Base-by-base conservation (phyloP, 805 yeast species). In the Metschnikowia sp. region DNA sequence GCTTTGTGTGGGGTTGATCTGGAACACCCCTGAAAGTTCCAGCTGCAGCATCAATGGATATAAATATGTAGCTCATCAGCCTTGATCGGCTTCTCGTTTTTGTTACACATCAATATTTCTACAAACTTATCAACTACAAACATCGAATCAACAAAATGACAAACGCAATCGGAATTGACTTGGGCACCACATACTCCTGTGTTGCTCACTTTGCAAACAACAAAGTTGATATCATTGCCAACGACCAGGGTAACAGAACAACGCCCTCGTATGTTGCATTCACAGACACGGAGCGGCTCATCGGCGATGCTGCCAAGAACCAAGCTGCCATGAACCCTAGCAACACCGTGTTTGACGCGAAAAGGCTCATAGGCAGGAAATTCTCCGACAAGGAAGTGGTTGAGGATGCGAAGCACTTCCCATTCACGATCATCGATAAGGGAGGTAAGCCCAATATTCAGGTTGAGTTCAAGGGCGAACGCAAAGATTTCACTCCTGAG, bases 201-300 rank as follows among this genome's bases (percentile, higher is more conserved):
- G 98, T 92, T 53, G 98, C 96, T 63, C 64, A 61, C 51, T 61
- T 56, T 42, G 52, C 72, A 42, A 86, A 86, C 61, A 95, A 88
- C 66, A 78, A 96, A 62, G 97, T 91, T 51, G 97, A 92, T 66
- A 91, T 91, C 65, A 83, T 91, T 63, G 97, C 97, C 62, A 91
- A 91, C 66, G 97, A 91, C 71, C 97, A 92, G 77, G 98, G 98
- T 78, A 91, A 92, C 81, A 87, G 97, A 79, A 92, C 96, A 53
- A 91, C 97, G 15, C 97, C 97, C 33, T 90, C 97, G 32, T 91
- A 87, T 68, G 97, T 92, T 53, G 97, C 96, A 44, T 91, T 91
- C 82, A 89, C 96, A 30, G 97, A 89, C 66, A 80, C 91, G 36
- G 98, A 92, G 76, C 86, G 97, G 76, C 79, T 90, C 63, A 90